Percentiles rank a stretch among this genome's conserved stretches.
Conservation (phyloP, 768 basidiomycete species). For the Xanthoconium purpureum region DNA sequence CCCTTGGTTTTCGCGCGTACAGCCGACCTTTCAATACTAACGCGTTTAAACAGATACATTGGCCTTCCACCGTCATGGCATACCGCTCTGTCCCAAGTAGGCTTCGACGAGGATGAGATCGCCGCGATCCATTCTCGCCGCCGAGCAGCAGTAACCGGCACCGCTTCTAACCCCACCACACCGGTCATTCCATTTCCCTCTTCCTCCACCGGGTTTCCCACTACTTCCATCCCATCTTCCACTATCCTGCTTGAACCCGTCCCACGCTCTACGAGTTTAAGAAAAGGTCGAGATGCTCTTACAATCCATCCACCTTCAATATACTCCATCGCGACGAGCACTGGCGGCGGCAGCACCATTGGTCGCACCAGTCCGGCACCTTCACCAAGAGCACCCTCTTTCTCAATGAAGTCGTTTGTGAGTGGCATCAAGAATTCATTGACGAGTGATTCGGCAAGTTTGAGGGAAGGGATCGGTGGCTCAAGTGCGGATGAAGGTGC, state of each 20-base stretch:
- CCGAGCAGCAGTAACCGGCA: conserved; percentile 14
- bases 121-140: conserved; percentile 49
- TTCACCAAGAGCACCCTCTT: conserved; percentile 22
- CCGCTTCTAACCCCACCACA: neutral
- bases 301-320: conserved; percentile 12
- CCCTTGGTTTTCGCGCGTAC: neutral
- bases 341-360: neutral
- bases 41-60: conserved; percentile 39
- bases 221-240: conserved; percentile 24
- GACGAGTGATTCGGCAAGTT: conserved; percentile 12
- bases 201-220: neutral
- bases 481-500: neutral
- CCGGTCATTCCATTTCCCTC: conserved; percentile 4
- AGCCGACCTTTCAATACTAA: neutral
- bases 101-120: conserved; percentile 71
- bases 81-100: conserved; percentile 53
- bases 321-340: conserved; percentile 7
- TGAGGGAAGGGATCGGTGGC: neutral
- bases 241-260: conserved; percentile 17
- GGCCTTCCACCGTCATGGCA: conserved; percentile 78
- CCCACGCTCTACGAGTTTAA: conserved; percentile 27
- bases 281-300: conserved; percentile 4
- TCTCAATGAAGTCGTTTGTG: conserved; percentile 22
- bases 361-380: conserved; percentile 3
- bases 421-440: conserved; percentile 20